A percentile compares a stretch with the other conserved stretches of the same genome.
Evolutionary conservation across 805 yeast species (phyloP).

Genomic region (Saturnispora diversa): DNA sequence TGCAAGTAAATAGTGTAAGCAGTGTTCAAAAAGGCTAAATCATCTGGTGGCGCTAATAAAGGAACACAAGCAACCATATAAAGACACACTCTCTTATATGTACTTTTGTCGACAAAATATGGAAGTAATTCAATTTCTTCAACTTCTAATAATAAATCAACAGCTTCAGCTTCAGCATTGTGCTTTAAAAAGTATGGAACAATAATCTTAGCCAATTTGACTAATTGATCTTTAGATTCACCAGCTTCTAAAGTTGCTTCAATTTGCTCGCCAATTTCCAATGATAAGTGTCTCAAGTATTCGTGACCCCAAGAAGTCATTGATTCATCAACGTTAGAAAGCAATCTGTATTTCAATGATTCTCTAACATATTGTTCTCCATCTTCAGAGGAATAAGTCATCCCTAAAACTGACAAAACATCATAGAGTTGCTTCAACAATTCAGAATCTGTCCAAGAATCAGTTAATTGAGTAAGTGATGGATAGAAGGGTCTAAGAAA

Average conservation of each 20-base stretch:
- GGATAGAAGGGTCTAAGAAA: slow-evolving; percentile 85
- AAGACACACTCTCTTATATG: slow-evolving; percentile 82
- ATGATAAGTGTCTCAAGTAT: slow-evolving; percentile 89
- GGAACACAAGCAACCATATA: slow-evolving; percentile 97
- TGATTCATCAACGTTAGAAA: slow-evolving; percentile 37
- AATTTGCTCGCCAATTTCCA: slow-evolving; percentile 88
- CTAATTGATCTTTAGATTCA: slow-evolving; percentile 31
- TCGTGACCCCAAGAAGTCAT: slow-evolving; percentile 96
- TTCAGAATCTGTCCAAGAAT: slow-evolving; percentile 46
- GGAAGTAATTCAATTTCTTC: slow-evolving; percentile 80
- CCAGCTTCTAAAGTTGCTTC: slow-evolving; percentile 38
- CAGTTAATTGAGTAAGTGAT: slow-evolving; percentile 55
- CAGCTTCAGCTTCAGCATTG: slow-evolving; percentile 98
- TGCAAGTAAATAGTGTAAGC: slow-evolving; percentile 80
- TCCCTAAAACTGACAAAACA: slow-evolving; percentile 83
- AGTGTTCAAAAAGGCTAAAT: slow-evolving; percentile 72
- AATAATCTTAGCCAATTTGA: slow-evolving; percentile 62
- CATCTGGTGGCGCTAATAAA: slow-evolving; percentile 91
- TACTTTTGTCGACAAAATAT: slow-evolving; percentile 74
- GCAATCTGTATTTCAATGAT: slow-evolving; percentile 69
- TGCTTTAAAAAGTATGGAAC: slow-evolving; percentile 88
- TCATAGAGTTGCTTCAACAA: slow-evolving; percentile 62
- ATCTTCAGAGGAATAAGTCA: slow-evolving; percentile 84
- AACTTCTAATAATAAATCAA: slow-evolving; percentile 82
- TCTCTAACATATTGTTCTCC: slow-evolving; percentile 46